phyloP scores from a whole-genome alignment of 768 basidiomycete species.

The Lentinus tigrinus region DNA sequence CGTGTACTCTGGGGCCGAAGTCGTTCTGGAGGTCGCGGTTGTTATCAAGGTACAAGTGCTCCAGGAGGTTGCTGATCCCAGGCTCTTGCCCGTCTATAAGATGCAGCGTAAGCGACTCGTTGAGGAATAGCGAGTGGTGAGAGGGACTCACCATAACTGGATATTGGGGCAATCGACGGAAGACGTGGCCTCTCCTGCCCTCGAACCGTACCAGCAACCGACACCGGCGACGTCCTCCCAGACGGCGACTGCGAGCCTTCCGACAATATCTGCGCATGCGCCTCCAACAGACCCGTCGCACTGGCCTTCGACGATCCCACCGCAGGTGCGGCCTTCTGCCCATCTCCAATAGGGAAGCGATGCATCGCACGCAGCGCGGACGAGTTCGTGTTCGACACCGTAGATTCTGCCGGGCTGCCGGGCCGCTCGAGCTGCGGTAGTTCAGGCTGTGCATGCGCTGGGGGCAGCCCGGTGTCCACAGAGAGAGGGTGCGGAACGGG shows the following conservation, averaged over 20 bases:
- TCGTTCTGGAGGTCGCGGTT: constrained; percentile 84
- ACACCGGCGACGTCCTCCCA: constrained; percentile 75
- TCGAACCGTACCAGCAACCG: constrained; percentile 55
- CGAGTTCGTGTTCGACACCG: constrained; percentile 70
- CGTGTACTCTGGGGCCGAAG: constrained; percentile 86
- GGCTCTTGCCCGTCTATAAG: constrained; percentile 82
- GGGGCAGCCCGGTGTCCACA: constrained; percentile 13
- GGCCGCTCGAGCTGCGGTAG: constrained; percentile 52
- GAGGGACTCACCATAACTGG: constrained; percentile 61
- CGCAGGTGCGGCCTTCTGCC: constrained; percentile 86
- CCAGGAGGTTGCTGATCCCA: constrained; percentile 84
- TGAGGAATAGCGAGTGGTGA: background rate
- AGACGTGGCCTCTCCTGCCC: constrained; percentile 47
- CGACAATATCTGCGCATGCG: constrained; percentile 63
- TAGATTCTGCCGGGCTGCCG: constrained; percentile 80
- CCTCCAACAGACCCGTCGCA: constrained; percentile 79
- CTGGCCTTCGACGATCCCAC: constrained; percentile 83
- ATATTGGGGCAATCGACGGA: constrained; percentile 58
- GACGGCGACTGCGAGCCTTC: constrained; percentile 73
- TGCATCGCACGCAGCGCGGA: constrained; percentile 51
- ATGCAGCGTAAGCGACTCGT: background rate
- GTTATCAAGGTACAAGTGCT: constrained; percentile 86
- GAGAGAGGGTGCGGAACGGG: constrained; percentile 37
- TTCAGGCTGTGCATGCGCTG: constrained; percentile 21
- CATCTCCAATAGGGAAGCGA: constrained; percentile 71